These are phyloP conservation scores for Podaxis mareebaensis DNA, from an alignment of 768 basidiomycete species.

Conservation along the genomic window DNA sequence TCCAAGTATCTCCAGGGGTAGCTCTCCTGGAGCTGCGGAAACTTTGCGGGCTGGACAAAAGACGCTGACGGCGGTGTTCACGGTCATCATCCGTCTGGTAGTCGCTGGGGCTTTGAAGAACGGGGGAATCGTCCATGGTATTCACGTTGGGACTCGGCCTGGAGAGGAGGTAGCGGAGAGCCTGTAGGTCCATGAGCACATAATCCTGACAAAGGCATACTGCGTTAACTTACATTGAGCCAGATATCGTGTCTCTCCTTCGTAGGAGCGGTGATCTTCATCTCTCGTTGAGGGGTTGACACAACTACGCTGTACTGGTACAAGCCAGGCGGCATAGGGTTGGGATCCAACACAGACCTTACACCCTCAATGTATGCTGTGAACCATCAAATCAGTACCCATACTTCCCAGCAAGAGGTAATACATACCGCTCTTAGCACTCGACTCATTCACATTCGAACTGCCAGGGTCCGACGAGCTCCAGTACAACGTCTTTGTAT, in stretches of 20 bases:
- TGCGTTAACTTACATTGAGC: constrained; percentile 66
- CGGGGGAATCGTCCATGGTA: constrained; percentile 37
- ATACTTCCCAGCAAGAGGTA: constrained; percentile 3
- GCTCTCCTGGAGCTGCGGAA: constrained; percentile 68
- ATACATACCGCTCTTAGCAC: constrained; percentile 92
- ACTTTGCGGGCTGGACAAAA: constrained; percentile 68
- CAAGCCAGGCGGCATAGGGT: constrained; percentile 93
- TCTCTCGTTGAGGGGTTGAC: constrained; percentile 91
- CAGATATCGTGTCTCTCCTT: constrained; percentile 98
- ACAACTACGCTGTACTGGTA: constrained; percentile 93
- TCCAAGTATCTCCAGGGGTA: constrained; percentile 65
- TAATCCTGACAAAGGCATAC: constrained; percentile 16
- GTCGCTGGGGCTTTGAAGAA: constrained; percentile 49
- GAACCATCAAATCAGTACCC: background rate
- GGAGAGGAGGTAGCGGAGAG: constrained; percentile 85
- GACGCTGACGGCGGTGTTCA: constrained; percentile 36
- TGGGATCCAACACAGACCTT: constrained; percentile 88
- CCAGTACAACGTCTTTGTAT: constrained; percentile 98
- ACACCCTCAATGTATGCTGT: constrained; percentile 93
- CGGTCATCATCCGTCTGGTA: constrained; percentile 52
- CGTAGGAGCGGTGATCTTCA: constrained; percentile 97
- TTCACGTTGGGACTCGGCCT: constrained; percentile 55
- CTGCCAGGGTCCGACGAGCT: constrained; percentile 93
- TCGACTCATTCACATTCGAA: constrained; percentile 84
- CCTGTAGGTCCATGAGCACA: constrained; percentile 46